These are phyloP conservation scores for Malassezia cuniculi DNA, from an alignment of 1,284 basidiomycete species.

Conservation along the genomic window DNA sequence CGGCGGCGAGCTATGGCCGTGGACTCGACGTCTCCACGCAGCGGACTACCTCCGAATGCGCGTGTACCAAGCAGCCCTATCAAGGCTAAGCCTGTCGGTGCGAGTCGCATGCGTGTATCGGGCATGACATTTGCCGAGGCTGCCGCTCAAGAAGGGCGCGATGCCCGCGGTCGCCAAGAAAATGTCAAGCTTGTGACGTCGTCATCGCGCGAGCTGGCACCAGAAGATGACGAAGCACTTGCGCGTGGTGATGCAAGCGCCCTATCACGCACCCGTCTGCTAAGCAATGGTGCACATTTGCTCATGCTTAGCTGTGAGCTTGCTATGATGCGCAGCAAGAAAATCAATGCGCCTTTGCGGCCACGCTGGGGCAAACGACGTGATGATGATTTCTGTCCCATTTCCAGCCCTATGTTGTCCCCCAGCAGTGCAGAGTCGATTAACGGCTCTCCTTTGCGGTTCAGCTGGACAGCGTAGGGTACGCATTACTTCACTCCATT, in stretches of 20 bases:
- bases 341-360: slow-evolving; percentile 40
- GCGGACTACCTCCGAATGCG: too few relatives aligned
- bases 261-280: slow-evolving; percentile 22
- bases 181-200: slow-evolving; percentile 24
- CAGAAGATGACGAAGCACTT: slow-evolving; percentile 1
- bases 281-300: slow-evolving; percentile 38
- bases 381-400: slow-evolving; percentile 23
- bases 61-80: too few relatives aligned
- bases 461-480: too few relatives aligned
- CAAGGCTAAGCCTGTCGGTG: too few relatives aligned
- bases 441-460: too few relatives aligned
- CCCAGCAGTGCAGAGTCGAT: too few relatives aligned
- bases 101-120: not conserved
- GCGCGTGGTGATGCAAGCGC: not conserved
- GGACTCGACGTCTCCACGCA: too few relatives aligned
- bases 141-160: slow-evolving; percentile 14
- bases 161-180: slow-evolving; percentile 21
- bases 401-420: slow-evolving; percentile 1
- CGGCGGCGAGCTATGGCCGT: too few relatives aligned
- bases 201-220: slow-evolving; percentile 12
- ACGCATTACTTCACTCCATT: too few relatives aligned
- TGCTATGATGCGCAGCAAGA: slow-evolving; percentile 41
- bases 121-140: not conserved
- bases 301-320: slow-evolving; percentile 41
- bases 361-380: slow-evolving; percentile 37